Conservation (phyloP, 257 asterid genomes). For the Solanum paucissectum region DNA sequence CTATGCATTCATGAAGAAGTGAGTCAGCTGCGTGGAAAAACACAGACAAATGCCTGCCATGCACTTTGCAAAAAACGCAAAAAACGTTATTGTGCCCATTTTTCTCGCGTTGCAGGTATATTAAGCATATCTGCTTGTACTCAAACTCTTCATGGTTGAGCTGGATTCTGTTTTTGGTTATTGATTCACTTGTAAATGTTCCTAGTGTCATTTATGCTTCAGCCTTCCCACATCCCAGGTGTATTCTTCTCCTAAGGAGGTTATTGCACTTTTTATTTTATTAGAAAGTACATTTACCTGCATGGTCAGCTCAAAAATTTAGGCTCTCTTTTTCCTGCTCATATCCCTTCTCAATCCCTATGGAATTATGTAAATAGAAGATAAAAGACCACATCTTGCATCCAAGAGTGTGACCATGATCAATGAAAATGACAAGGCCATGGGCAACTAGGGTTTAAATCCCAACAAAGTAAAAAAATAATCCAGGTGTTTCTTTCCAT, state of each 20-base stretch:
- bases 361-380: neutral
- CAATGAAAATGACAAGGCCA: neutral
- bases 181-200: neutral
- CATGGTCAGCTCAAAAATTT: neutral
- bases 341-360: neutral
- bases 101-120: conserved; percentile 73
- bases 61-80: conserved; percentile 61
- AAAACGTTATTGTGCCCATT: conserved; percentile 66
- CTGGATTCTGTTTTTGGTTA: neutral
- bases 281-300: neutral
- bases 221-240: neutral
- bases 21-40: conserved; percentile 74
- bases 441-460: neutral
- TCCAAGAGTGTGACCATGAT: neutral
- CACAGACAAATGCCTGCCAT: conserved; percentile 93
- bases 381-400: neutral
- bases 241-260: neutral
- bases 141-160: neutral
- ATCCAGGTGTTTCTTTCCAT: neutral
- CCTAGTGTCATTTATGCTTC: neutral
- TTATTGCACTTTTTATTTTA: neutral
- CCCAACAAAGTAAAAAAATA: neutral
- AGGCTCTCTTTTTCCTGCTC: neutral
- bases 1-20: conserved; percentile 91
- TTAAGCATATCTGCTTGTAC: neutral